phyloP scores from a whole-genome alignment of 2,329 filamentous ascomycete genomes.

The Venturia asperata region DNA sequence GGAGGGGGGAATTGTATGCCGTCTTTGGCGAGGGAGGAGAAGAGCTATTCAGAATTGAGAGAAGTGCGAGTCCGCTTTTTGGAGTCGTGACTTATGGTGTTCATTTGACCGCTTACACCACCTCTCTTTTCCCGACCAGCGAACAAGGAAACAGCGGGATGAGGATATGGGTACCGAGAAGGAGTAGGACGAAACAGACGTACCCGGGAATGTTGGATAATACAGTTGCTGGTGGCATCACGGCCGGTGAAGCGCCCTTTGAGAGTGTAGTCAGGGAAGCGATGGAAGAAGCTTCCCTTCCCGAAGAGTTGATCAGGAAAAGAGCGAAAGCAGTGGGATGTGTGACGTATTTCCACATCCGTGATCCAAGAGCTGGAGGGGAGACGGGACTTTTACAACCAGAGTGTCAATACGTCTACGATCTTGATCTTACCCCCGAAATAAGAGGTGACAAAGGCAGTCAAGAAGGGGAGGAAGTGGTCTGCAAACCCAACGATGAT shows the following conservation, averaged over 20 bases:
- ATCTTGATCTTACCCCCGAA: constrained; percentile 66
- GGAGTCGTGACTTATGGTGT: constrained; percentile 40
- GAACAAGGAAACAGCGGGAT: constrained; percentile 41
- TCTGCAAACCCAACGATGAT: constrained; percentile 71
- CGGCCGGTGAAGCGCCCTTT: constrained; percentile 70
- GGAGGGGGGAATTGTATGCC: constrained; percentile 38
- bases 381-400: constrained; percentile 80
- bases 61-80: constrained; percentile 36
- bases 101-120: constrained; percentile 34
- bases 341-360: constrained; percentile 79
- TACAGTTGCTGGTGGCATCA: constrained; percentile 79
- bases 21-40: constrained; percentile 34
- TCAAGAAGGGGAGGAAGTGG: constrained; percentile 32
- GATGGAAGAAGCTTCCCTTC: constrained; percentile 61
- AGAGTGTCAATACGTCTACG: constrained; percentile 86
- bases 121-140: neutral
- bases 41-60: constrained; percentile 38
- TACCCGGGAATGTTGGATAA: constrained; percentile 94
- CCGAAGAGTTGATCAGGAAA: neutral
- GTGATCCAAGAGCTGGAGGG: constrained; percentile 67
- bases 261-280: constrained; percentile 80
- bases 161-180: constrained; percentile 76
- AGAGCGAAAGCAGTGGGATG: constrained; percentile 49
- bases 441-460: neutral
- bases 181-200: constrained; percentile 71